phyloP scores from a whole-genome alignment of 768 basidiomycete species.

The Mycena filopes region DNA sequence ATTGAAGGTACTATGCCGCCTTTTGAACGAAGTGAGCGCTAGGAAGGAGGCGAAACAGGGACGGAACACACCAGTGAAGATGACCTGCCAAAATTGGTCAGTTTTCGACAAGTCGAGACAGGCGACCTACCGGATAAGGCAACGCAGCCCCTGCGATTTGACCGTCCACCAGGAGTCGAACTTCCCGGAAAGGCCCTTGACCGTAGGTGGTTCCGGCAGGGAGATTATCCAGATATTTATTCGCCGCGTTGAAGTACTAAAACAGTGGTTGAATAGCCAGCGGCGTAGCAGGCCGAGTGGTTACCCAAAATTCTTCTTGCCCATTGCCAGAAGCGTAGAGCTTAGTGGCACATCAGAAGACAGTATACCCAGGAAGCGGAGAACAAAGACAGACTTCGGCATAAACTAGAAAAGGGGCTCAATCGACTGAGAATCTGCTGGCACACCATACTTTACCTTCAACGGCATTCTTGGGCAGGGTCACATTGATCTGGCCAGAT shows the following conservation, averaged over 20 bases:
- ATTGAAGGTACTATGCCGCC: constrained; percentile 77
- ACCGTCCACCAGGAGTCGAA: constrained; percentile 58
- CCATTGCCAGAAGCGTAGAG: constrained; percentile 72
- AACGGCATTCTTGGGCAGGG: constrained; percentile 76
- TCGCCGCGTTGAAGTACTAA: constrained; percentile 76
- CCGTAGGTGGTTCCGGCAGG: constrained; percentile 55
- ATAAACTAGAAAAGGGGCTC: no score
- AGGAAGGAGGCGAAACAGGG: no score
- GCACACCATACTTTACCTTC: constrained; percentile 24
- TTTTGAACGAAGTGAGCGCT: constrained; percentile 84
- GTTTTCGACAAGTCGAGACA: no score
- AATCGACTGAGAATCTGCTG: no score
- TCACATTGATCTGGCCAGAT: constrained; percentile 65
- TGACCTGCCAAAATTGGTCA: no score
- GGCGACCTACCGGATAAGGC: constrained; percentile 53
- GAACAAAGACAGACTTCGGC: no score
- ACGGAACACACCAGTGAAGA: no score
- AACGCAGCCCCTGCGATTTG: constrained; percentile 59
- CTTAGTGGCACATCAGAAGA: constrained; percentile 66
- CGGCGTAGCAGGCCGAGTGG: not conserved
- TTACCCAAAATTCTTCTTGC: constrained; percentile 80
- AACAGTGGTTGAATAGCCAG: not conserved
- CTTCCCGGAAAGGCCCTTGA: constrained; percentile 64
- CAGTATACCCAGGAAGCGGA: no score
- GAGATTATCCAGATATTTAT: constrained; percentile 62